Evolutionary conservation across 495 filamentous ascomycete genomes (phyloP).

Genomic region (Amphirosellinia nigrospora): DNA sequence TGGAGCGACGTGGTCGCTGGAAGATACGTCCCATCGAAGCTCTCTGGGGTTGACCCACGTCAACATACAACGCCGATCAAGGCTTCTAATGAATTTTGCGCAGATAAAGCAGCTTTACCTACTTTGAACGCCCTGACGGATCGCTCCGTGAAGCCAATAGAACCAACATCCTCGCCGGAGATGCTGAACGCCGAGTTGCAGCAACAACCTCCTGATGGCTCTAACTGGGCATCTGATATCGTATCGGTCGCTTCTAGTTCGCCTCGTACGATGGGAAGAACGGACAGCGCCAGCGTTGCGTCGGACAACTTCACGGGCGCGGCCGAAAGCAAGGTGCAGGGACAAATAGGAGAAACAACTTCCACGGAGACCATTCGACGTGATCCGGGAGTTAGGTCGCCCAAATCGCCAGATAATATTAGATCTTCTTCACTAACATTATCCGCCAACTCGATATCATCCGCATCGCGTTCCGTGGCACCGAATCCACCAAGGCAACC

Average conservation of each 20-base stretch:
- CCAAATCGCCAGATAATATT: background rate
- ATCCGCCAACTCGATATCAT: background rate
- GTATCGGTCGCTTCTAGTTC: background rate
- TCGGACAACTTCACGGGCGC: background rate
- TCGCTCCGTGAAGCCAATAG: background rate
- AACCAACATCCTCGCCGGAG: background rate
- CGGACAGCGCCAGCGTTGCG: background rate
- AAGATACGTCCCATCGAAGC: background rate
- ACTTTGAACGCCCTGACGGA: background rate
- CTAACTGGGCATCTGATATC: background rate
- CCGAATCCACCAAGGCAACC: background rate
- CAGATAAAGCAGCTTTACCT: background rate
- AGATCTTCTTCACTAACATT: background rate
- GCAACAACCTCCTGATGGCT: background rate
- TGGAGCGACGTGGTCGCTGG: constrained; percentile 7
- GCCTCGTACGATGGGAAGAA: background rate
- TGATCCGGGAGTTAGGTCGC: no score
- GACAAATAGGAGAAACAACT: no score
- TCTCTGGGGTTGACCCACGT: background rate
- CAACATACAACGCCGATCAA: background rate
- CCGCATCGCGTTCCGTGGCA: background rate
- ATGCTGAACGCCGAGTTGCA: background rate
- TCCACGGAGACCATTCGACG: background rate
- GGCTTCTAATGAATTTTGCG: background rate
- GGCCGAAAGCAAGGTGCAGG: background rate